Percentiles rank a stretch among this genome's conserved stretches.
Evolutionary conservation across 108 stramenopile species (phyloP).

Genomic region (Nitzschia putrida): DNA sequence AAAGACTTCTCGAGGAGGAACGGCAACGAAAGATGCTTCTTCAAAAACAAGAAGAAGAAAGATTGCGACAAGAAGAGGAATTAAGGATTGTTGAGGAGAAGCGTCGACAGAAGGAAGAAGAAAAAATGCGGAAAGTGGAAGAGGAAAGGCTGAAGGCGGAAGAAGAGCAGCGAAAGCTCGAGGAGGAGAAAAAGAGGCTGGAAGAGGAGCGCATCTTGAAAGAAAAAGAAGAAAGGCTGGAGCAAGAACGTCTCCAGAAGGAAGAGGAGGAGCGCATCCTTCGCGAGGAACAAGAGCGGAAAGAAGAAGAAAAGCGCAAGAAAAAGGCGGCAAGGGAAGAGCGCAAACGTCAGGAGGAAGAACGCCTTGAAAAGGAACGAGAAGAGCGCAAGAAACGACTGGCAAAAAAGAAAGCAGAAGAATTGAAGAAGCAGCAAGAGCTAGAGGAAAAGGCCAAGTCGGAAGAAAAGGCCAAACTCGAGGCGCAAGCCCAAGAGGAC

Average conservation of each 20-base stretch:
- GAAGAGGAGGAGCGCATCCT: slow-evolving; percentile 2
- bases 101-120: not conserved
- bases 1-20: not conserved
- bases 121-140: not conserved
- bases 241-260: not conserved
- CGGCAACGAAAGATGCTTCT: not conserved
- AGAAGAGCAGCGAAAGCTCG: not conserved
- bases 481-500: not conserved
- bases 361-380: slow-evolving; percentile 3
- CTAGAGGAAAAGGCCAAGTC: not conserved
- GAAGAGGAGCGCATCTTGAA: not conserved
- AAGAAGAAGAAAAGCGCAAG: slow-evolving; percentile 8
- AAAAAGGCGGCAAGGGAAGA: not conserved
- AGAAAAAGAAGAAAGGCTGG: not conserved
- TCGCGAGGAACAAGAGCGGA: slow-evolving; percentile 6
- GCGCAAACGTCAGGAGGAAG: slow-evolving; percentile 8
- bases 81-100: not conserved
- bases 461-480: not conserved
- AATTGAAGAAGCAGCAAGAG: slow-evolving; percentile 10
- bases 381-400: slow-evolving; percentile 7
- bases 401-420: slow-evolving; percentile 6
- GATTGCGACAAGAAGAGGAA: slow-evolving; percentile 5
- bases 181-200: slow-evolving; percentile 5
- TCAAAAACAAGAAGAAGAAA: slow-evolving; percentile 1
- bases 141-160: not conserved